Evolutionary conservation across 805 yeast species (phyloP), one percentile per base, ranked within the genome.

Genomic region (Saturnispora ahearnii): DNA sequence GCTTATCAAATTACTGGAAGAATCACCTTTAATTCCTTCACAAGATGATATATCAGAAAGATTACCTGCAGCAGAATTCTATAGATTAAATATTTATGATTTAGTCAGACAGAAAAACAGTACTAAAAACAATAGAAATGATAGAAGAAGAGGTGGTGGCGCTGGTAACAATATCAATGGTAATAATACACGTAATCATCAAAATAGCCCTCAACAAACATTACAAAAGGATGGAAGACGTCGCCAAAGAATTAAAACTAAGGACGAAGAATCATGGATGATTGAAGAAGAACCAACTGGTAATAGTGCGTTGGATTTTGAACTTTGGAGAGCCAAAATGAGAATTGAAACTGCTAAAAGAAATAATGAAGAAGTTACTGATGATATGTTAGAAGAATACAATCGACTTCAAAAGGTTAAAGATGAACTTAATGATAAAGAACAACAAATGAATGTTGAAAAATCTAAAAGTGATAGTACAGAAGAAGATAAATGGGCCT

Each of bases 321-420:
- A 79, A 58, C 71, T 68, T 53, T 79, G 84, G 84, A 77, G 77
- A 60, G 62, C 72, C 45, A 70, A 68, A 53, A 74, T 77, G 82
- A 71, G 70, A 53, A 62, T 70, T 44, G 77, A 77, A 57, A 78
- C 78, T 37, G 70, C 70, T 33, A 70, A 66, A 52, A 68, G 71
- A 55, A 70, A 73, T 44, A 79, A 78, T 5, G 77, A 72, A 45
- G 58, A 53, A 8, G 62, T 67, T 22, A 58, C 63, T 12, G 61
- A 58, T 31, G 57, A 59, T 13, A 41, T 50, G 26, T 31, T 42
- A 24, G 49, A 46, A 21, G 43, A 30, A 12, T 43, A 28, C 26
- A 33, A 22, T 6, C 45, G 43, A n/a, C 33, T 31, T 10, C 41
- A 41, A 13, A 47, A 47, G 36, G 15, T 24, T 5, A 29, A 44